These are phyloP conservation scores for Myxozyma geophila DNA, from an alignment of 805 yeast genomes.

Conservation along the genomic window DNA sequence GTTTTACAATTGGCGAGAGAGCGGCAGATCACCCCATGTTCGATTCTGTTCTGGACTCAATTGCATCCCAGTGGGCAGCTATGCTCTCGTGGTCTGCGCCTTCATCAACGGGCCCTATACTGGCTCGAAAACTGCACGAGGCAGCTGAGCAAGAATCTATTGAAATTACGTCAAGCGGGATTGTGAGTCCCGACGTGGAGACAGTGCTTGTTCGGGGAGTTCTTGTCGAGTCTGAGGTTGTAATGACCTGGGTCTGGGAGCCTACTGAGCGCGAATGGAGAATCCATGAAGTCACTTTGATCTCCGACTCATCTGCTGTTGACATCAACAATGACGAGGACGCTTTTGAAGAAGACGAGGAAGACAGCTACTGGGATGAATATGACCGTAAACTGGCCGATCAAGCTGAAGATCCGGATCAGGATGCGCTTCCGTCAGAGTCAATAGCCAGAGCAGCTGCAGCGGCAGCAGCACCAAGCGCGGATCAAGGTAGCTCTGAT, in stretches of 20 bases:
- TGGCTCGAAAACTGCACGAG: conserved; percentile 23
- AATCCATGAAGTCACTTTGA: conserved; percentile 17
- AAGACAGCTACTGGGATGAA: conserved; percentile 34
- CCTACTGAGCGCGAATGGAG: conserved; percentile 24
- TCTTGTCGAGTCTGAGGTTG: conserved; percentile 9
- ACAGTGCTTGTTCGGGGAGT: conserved; percentile 9
- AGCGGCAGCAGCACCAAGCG: background rate
- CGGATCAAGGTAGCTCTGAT: conserved; percentile 10
- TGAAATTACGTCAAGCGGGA: conserved; percentile 1
- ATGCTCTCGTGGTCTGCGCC: conserved; percentile 25
- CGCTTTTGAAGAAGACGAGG: conserved; percentile 16
- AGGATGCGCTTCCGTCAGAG: background rate
- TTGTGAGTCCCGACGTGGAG: conserved; percentile 23
- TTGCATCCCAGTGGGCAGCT: conserved; percentile 22
- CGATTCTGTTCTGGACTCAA: conserved; percentile 4
- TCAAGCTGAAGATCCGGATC: conserved; percentile 27
- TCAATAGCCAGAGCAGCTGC: background rate
- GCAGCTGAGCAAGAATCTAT: conserved; percentile 8
- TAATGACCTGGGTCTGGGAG: conserved; percentile 21
- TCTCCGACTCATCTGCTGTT: background rate
- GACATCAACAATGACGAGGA: background rate
- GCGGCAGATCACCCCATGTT: background rate
- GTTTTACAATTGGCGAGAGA: background rate
- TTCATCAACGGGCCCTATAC: conserved; percentile 13
- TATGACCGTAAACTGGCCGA: conserved; percentile 28